These are phyloP conservation scores for Cutaneotrichosporon cavernicola DNA, from an alignment of 1,284 basidiomycete genomes.

Conservation along the genomic window DNA sequence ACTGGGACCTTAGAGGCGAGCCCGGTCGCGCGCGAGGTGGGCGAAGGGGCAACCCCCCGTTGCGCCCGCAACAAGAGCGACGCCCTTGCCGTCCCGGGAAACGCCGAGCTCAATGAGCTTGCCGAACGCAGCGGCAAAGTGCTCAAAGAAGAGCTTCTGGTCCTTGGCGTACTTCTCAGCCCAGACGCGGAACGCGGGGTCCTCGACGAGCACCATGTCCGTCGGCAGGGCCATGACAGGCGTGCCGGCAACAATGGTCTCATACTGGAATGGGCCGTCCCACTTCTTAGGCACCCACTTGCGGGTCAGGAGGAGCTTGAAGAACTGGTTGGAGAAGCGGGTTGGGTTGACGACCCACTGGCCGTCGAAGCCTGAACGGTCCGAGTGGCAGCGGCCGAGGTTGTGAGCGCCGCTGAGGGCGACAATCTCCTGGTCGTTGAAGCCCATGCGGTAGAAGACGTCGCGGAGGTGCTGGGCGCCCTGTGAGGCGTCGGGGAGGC, in stretches of 20 bases:
- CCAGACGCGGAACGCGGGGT: conserved; percentile 51
- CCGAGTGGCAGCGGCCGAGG: conserved; percentile 56
- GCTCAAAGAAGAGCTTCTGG: conserved; percentile 58
- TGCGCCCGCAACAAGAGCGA: conserved; percentile 47
- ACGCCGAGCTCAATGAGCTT: conserved; percentile 56
- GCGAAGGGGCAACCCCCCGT: conserved; percentile 50
- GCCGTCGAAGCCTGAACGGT: conserved; percentile 56
- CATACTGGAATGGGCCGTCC: conserved; percentile 57
- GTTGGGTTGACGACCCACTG: conserved; percentile 56
- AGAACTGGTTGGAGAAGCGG: conserved; percentile 57
- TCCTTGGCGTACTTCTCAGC: conserved; percentile 58
- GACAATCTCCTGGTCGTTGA: conserved; percentile 59
- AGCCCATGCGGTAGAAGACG: conserved; percentile 59
- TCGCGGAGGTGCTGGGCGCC: conserved; percentile 57
- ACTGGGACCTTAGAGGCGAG: conserved; percentile 4
- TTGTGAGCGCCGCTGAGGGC: conserved; percentile 60
- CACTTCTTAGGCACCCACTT: conserved; percentile 58
- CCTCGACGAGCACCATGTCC: conserved; percentile 54
- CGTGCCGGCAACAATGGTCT: conserved; percentile 54
- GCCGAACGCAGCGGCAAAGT: conserved; percentile 56
- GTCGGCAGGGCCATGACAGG: conserved; percentile 61
- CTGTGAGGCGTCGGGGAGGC: conserved; percentile 56
- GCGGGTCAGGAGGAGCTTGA: conserved; percentile 55
- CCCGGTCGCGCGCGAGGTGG: conserved; percentile 8
- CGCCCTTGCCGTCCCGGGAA: conserved; percentile 50